Evolutionary conservation across 2,329 filamentous ascomycete genomes (phyloP).

Genomic region (Lecanicillium sp.): DNA sequence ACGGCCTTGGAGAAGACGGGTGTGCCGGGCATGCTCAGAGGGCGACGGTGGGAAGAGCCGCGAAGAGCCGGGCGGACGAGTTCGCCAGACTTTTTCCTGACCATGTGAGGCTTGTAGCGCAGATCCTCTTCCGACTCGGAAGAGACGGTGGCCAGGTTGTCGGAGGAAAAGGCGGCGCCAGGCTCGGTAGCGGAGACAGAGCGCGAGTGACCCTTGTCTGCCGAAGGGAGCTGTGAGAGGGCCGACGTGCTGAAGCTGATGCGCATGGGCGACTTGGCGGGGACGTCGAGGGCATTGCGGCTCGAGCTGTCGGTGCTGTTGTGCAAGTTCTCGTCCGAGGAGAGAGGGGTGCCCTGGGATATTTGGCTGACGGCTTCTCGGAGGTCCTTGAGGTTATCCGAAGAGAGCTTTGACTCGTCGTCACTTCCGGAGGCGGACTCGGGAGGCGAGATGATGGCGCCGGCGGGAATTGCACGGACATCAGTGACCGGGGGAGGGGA

Average conservation of each 20-base stretch:
- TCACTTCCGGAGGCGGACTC: slow-evolving; percentile 83
- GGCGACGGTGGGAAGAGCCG: slow-evolving; percentile 69
- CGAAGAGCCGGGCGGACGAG: slow-evolving; percentile 88
- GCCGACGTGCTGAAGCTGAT: slow-evolving; percentile 43
- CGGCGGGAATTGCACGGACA: slow-evolving; percentile 66
- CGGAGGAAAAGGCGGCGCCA: slow-evolving; percentile 40
- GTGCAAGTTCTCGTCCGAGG: slow-evolving; percentile 55
- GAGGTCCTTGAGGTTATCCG: slow-evolving; percentile 58
- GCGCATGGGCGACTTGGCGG: slow-evolving; percentile 27
- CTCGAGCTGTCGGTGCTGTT: slow-evolving; percentile 24
- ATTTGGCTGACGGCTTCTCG: slow-evolving; percentile 80
- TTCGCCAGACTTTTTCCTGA: slow-evolving; percentile 97
- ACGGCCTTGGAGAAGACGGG: slow-evolving; percentile 94
- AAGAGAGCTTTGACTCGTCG: slow-evolving; percentile 55
- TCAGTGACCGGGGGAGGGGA: slow-evolving; percentile 78
- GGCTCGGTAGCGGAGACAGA: slow-evolving; percentile 53
- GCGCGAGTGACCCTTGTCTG: slow-evolving; percentile 42
- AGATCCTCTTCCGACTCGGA: slow-evolving; percentile 58
- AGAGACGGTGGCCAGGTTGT: slow-evolving; percentile 45
- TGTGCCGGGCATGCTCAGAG: slow-evolving; percentile 95
- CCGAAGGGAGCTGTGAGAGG: slow-evolving; percentile 36
- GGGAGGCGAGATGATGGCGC: slow-evolving; percentile 84
- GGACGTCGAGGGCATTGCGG: slow-evolving; percentile 21
- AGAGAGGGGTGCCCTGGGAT: slow-evolving; percentile 34
- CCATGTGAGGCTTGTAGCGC: slow-evolving; percentile 74